These are phyloP conservation scores for Rhododendron henanense DNA, from an alignment of 148 eudicot genomes.

Conservation along the genomic window DNA sequence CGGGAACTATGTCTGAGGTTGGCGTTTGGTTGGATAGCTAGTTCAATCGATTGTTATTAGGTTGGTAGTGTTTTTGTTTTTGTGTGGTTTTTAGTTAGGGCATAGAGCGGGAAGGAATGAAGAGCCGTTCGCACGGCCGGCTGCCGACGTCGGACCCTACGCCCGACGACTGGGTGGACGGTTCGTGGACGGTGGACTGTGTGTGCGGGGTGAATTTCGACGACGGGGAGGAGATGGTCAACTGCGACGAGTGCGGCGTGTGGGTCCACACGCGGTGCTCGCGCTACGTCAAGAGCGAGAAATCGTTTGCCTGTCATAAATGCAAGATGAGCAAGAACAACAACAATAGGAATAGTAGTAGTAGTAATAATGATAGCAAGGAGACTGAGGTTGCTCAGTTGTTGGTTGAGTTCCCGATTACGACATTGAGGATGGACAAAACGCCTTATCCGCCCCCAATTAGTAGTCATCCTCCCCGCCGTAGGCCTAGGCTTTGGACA, in stretches of 20 bases:
- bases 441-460: constrained; percentile 14
- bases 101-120: constrained; percentile 35
- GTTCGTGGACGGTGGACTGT: constrained; percentile 96
- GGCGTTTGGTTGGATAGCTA: not conserved
- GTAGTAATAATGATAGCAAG: constrained; percentile 45
- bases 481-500: constrained; percentile 56
- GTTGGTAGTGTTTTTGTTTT: not conserved
- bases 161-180: constrained; percentile 89
- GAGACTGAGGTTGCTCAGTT: constrained; percentile 93
- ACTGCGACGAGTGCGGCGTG: constrained; percentile 89
- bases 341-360: not conserved
- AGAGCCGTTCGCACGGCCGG: constrained; percentile 62
- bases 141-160: constrained; percentile 44
- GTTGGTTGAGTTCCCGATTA: constrained; percentile 76
- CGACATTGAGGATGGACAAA: constrained; percentile 55
- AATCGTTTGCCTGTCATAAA: constrained; percentile 79
- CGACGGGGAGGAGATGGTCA: constrained; percentile 97
- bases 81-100: not conserved
- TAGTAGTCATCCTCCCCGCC: constrained; percentile 23
- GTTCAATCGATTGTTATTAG: not conserved
- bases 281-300: constrained; percentile 69
- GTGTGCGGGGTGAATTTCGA: constrained; percentile 86
- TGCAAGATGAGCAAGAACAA: constrained; percentile 50
- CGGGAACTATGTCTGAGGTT: not conserved
- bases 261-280: constrained; percentile 97